Conservation (phyloP, 768 basidiomycete species). For the Auriscalpium microsporum region DNA sequence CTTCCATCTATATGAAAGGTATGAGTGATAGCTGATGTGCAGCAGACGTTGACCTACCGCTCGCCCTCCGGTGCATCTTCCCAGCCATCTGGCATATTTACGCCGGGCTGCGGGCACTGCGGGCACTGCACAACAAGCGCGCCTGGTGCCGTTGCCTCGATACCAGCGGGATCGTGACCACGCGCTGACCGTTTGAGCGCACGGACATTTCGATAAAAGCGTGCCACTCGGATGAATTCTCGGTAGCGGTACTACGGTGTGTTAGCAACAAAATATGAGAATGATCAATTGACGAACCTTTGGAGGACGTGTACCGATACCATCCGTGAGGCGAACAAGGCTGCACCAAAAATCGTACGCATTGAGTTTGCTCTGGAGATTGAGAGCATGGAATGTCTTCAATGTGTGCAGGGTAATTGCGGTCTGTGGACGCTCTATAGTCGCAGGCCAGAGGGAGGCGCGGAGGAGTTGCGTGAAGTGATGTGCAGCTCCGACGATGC, state of each 20-base stretch:
- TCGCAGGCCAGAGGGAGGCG: background rate
- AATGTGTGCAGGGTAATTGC: background rate
- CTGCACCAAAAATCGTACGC: background rate
- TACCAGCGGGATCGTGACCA: background rate
- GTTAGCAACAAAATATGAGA: background rate
- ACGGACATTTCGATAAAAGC: background rate
- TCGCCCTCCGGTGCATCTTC: background rate
- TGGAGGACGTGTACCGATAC: background rate
- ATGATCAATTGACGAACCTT: background rate
- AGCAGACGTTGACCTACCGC: too few species aligned
- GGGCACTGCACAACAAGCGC: slow-evolving; percentile 4
- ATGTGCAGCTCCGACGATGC: background rate
- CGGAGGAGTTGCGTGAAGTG: background rate
- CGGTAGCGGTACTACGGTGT: background rate
- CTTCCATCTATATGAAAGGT: too few species aligned
- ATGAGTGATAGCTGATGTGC: too few species aligned
- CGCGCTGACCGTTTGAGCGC: background rate
- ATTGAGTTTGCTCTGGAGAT: background rate
- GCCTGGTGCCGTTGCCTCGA: background rate
- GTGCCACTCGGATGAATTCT: background rate
- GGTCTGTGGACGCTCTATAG: background rate
- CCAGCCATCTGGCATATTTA: slow-evolving; percentile 3
- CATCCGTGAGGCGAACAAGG: background rate
- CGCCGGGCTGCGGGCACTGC: slow-evolving; percentile 6
- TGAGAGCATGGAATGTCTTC: background rate